Evolutionary conservation across 2,329 filamentous ascomycete genomes (phyloP).

Genomic region (Elsinoe necatrix): DNA sequence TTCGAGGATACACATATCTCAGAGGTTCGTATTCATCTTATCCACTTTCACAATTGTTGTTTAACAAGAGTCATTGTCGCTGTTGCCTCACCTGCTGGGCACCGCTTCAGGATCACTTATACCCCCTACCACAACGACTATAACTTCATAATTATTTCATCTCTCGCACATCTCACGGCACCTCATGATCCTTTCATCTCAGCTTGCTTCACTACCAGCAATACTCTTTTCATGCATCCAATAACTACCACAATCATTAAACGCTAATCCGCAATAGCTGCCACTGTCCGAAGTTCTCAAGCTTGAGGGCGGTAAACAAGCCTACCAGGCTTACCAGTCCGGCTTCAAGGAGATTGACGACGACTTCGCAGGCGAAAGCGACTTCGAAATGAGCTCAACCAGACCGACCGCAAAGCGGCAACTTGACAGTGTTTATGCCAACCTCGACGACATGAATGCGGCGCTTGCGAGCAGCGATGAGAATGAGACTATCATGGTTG

Average conservation of each 20-base stretch:
- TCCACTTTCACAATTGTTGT: too few species aligned
- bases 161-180: background rate
- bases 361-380: conserved; percentile 4
- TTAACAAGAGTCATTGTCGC: background rate
- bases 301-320: conserved; percentile 40
- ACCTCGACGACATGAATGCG: background rate
- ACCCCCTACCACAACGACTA: too few species aligned
- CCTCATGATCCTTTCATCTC: background rate
- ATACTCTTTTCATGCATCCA: background rate
- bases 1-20: conserved; percentile 34
- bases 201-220: background rate
- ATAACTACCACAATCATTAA: too few species aligned
- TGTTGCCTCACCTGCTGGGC: background rate
- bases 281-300: conserved; percentile 27
- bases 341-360: conserved; percentile 1
- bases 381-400: conserved; percentile 17
- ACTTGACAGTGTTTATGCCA: background rate
- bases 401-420: conserved; percentile 4
- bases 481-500: background rate
- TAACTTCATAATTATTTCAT: background rate
- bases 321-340: conserved; percentile 27
- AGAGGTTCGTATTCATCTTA: conserved; percentile 31
- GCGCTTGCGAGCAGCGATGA: background rate
- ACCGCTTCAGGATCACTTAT: too few species aligned
- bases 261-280: background rate